A percentile compares a stretch with the other conserved stretches of the same genome.
These are phyloP conservation scores for Xanthoconium separans DNA, from an alignment of 1,284 basidiomycete species.

Conservation along the genomic window DNA sequence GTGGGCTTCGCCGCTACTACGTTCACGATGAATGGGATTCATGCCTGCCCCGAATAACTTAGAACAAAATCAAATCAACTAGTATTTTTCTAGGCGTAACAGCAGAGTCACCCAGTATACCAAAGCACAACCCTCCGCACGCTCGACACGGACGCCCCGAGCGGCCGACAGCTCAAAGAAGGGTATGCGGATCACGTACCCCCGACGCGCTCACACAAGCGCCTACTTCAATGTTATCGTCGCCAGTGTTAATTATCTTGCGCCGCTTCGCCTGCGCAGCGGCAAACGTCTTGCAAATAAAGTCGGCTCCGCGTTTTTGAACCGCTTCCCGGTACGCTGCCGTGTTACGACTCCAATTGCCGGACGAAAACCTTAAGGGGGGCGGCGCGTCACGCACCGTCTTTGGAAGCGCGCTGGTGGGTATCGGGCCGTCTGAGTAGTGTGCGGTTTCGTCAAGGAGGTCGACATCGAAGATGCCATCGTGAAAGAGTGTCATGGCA, in stretches of 20 bases:
- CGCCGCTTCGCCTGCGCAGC: neutral
- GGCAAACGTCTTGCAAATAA: neutral
- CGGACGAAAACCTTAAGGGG: slow-evolving; percentile 1
- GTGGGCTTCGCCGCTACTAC: too few relatives aligned
- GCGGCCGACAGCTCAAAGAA: neutral
- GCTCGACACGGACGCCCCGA: neutral
- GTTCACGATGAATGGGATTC: too few relatives aligned
- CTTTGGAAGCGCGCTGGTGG: neutral
- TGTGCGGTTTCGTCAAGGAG: neutral
- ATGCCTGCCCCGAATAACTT: too few relatives aligned
- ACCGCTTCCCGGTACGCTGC: slow-evolving; percentile 1
- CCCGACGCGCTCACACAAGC: neutral
- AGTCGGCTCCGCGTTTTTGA: neutral
- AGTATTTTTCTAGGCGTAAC: too few relatives aligned
- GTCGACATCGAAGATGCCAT: neutral
- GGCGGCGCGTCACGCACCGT: neutral
- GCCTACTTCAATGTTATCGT: neutral
- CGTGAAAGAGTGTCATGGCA: neutral
- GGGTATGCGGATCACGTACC: neutral
- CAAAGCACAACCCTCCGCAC: too few relatives aligned
- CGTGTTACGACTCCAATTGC: neutral
- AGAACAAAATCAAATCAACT: too few relatives aligned
- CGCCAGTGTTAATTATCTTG: neutral
- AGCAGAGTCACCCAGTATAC: too few relatives aligned
- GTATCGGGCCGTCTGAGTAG: neutral